These are phyloP conservation scores for Pseudozyma sp. DNA, from an alignment of 1,284 basidiomycete genomes.

Conservation along the genomic window DNA sequence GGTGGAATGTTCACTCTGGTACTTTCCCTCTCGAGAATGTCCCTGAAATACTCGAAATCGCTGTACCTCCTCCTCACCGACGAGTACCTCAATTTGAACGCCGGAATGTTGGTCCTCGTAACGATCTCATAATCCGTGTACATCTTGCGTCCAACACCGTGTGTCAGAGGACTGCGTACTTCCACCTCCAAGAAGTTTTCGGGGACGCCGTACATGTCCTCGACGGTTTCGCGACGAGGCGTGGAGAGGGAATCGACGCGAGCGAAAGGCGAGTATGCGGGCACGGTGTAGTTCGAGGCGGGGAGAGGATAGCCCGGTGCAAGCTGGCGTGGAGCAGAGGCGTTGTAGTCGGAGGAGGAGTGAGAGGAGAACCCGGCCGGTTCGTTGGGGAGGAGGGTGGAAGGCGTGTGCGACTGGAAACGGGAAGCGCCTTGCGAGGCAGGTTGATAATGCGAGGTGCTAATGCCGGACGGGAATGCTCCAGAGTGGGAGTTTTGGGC, in stretches of 20 bases:
- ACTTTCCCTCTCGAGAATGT: constrained; percentile 95
- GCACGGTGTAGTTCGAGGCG: constrained; percentile 49
- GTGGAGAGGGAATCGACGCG: constrained; percentile 61
- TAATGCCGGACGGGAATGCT: constrained; percentile 40
- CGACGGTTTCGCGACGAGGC: constrained; percentile 71
- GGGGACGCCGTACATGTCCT: constrained; percentile 90
- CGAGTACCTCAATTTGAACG: constrained; percentile 95
- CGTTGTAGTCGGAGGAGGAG: constrained; percentile 3
- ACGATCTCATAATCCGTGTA: constrained; percentile 99
- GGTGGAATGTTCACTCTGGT: constrained; percentile 97
- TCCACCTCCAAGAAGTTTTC: constrained; percentile 99
- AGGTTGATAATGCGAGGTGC: constrained; percentile 4
- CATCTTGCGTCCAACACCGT: constrained; percentile 85
- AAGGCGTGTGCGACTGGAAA: constrained; percentile 50
- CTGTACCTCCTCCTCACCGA: constrained; percentile 94
- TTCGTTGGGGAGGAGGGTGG: constrained; percentile 48
- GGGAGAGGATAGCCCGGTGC: constrained; percentile 55
- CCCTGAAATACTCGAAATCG: constrained; percentile 98
- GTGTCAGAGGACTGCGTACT: constrained; percentile 94
- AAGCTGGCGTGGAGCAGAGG: constrained; percentile 35
- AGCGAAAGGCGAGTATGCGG: constrained; percentile 66
- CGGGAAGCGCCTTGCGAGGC: constrained; percentile 19
- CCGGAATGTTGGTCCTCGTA: constrained; percentile 98
- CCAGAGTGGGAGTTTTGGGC: neutral
- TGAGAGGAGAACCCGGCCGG: constrained; percentile 23